phyloP scores from a whole-genome alignment of 192 early-diverging fungal genomes.

The Dimargaris cristalligena region DNA sequence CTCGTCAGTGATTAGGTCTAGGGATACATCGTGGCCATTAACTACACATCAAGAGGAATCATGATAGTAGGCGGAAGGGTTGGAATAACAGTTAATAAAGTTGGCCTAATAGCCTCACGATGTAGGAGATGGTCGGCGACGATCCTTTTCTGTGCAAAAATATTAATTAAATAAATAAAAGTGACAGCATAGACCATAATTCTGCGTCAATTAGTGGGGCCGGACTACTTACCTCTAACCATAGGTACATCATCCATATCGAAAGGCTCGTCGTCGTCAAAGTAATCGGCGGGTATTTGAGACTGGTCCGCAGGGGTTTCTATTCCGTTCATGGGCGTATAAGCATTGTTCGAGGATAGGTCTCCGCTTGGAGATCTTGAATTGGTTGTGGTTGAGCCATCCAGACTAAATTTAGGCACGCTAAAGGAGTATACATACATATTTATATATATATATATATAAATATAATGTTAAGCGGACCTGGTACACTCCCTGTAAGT shows the following conservation, averaged over 20 bases:
- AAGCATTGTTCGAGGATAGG: neutral
- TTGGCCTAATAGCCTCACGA: neutral
- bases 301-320: neutral
- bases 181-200: too few relatives aligned
- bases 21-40: conserved; percentile 25
- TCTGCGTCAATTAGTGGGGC: neutral
- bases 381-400: neutral
- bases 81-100: neutral
- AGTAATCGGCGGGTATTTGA: neutral
- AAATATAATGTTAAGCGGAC: neutral
- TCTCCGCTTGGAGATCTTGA: neutral
- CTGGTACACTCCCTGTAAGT: too few relatives aligned
- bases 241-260: too few relatives aligned
- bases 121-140: neutral
- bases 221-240: neutral
- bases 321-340: neutral
- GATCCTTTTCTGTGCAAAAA: neutral
- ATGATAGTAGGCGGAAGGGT: neutral
- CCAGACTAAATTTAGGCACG: neutral
- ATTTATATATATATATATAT: neutral
- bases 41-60: conserved; percentile 9
- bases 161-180: too few relatives aligned
- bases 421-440: neutral
- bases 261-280: neutral
- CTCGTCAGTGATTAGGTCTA: conserved; percentile 34